Base-by-base conservation (phyloP, 352 stramenopile genomes). In the Globisporangium heterothallicum region DNA sequence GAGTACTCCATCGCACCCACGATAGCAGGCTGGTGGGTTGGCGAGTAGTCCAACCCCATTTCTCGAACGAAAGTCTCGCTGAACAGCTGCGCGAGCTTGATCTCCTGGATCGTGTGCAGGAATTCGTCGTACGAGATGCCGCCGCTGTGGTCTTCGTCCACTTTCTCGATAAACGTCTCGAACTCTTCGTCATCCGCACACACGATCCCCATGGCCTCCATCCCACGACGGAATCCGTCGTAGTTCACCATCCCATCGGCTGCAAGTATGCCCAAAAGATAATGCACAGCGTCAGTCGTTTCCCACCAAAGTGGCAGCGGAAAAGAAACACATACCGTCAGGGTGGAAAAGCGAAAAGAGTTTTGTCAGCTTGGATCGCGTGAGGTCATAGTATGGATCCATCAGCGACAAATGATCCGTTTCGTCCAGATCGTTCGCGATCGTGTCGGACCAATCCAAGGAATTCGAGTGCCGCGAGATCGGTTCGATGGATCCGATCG, bases 61-160 rank as follows among this genome's bases (percentile, higher is more conserved):
- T 84, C 67, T 0, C 29, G 47, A 5, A 91, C 40, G 56, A 86
- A 82, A 16, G 75, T 66, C 6, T 71, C 65, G 42, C 68, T 84
- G 48, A 95, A 92, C 47, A 95, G 74, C 40, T 94, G 81, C 16
- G 84, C 84, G 35, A 94, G 53, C 60, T 95, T 95, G 54, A 95
- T 88, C 59, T 91, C 84, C 40, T 94, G 85, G 24, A 95, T 83
- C n/a, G 80, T 82, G 34, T 85, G 79, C 48, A 89, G 64, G 63
- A 95, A 95, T 49, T 95, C 84, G 21, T 85, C 68, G 61, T 86
- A 92, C 36, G 81, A 83, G 56, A 95, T 94, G 25, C 78, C 74
- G 21, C 82, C 82, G 64, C 85, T 91, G 43, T 78, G 64, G 46
- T 95, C 81, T 48, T 89, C 71, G 54, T 95, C 83, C 8, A 94